Evolutionary conservation across 176 grass and related monocot species (phyloP).

Genomic region (Otatea glauca): DNA sequence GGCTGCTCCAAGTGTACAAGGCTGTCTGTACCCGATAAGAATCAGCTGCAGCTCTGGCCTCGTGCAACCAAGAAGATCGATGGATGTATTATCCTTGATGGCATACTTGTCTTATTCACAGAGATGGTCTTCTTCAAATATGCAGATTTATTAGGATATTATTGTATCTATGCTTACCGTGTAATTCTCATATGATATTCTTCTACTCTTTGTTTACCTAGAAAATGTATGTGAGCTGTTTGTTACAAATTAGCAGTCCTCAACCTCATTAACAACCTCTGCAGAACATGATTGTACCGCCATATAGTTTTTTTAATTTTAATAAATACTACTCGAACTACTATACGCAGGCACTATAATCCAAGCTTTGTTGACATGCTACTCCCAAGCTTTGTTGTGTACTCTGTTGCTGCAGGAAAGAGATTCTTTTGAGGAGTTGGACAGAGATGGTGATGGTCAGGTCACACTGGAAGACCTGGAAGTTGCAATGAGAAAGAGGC

Average conservation of each 20-base stretch:
- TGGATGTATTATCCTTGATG: not conserved
- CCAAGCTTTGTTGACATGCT: constrained; percentile 22
- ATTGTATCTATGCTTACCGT: not conserved
- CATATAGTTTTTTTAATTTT: not conserved
- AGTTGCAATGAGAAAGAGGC: constrained; percentile 89
- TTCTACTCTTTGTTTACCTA: not conserved
- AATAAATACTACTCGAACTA: not conserved
- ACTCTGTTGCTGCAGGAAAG: constrained; percentile 66
- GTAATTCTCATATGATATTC: not conserved
- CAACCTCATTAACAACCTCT: not conserved
- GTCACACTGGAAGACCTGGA: constrained; percentile 95
- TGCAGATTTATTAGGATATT: not conserved
- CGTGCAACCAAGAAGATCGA: no score
- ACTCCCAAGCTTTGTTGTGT: not conserved
- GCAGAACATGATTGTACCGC: not conserved
- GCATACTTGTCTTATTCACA: constrained; percentile 9
- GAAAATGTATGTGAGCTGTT: constrained; percentile 1
- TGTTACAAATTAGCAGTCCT: not conserved
- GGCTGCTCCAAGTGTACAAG: no score
- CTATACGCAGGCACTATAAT: constrained; percentile 24
- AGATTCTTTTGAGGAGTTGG: constrained; percentile 96
- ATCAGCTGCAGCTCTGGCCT: no score
- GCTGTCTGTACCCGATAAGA: no score
- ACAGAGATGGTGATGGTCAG: constrained; percentile 91
- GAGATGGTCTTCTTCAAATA: not conserved